Percentiles rank a stretch among this genome's conserved stretches.
These are phyloP conservation scores for Myxozyma sirexii DNA, from an alignment of 805 yeast species.

Conservation along the genomic window DNA sequence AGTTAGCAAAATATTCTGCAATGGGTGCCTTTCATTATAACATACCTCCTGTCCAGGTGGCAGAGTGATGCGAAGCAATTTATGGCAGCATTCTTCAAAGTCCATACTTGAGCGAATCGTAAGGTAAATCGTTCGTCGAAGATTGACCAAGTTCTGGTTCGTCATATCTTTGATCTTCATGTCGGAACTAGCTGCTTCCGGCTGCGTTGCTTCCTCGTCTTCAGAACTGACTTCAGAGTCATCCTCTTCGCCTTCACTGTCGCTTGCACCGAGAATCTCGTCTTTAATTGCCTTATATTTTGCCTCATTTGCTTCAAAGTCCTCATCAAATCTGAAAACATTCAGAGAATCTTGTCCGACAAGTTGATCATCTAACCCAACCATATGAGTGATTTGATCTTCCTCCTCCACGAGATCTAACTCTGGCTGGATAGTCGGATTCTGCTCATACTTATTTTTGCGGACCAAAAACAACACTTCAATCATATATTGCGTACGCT, in stretches of 20 bases:
- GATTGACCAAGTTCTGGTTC: conserved; percentile 60
- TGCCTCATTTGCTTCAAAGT: conserved; percentile 55
- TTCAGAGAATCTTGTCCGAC: conserved; percentile 53
- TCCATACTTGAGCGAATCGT: conserved; percentile 88
- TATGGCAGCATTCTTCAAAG: conserved; percentile 91
- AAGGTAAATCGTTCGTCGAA: conserved; percentile 76
- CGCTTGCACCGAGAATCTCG: conserved; percentile 52
- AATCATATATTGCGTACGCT: conserved; percentile 51
- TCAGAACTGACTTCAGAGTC: conserved; percentile 34
- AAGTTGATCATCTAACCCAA: conserved; percentile 57
- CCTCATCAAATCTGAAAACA: conserved; percentile 54
- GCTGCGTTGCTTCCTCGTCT: conserved; percentile 34
- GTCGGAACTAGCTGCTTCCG: conserved; percentile 32
- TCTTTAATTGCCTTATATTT: conserved; percentile 49
- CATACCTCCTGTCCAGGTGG: conserved; percentile 47
- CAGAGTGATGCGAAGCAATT: conserved; percentile 57
- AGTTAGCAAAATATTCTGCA: conserved; percentile 6
- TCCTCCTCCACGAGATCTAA: conserved; percentile 66
- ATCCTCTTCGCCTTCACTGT: conserved; percentile 34
- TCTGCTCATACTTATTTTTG: conserved; percentile 48
- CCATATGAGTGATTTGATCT: conserved; percentile 58
- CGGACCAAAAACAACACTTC: conserved; percentile 57
- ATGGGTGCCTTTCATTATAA: not conserved
- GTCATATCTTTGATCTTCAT: conserved; percentile 64
- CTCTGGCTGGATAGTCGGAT: conserved; percentile 48